Evolutionary conservation across 441 rosid genomes (phyloP).

Genomic region (Brassica hybrid): DNA sequence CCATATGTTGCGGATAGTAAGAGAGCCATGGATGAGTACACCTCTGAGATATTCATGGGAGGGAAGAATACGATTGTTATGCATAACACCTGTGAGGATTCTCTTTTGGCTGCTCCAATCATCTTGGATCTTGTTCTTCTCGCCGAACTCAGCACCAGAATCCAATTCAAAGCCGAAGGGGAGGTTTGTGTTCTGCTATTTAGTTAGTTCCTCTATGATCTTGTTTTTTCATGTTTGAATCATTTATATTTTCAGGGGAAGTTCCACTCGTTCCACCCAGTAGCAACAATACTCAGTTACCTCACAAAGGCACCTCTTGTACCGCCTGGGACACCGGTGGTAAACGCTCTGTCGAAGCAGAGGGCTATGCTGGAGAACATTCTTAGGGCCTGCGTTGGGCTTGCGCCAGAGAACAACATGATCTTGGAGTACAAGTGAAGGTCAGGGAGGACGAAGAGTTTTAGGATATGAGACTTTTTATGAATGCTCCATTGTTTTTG

Average conservation of each 20-base stretch:
- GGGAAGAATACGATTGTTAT: slow-evolving; percentile 87
- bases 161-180: slow-evolving; percentile 83
- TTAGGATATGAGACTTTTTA: background rate
- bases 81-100: slow-evolving; percentile 96
- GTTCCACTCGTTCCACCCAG: slow-evolving; percentile 96
- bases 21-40: slow-evolving; percentile 98
- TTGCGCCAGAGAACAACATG: slow-evolving; percentile 98
- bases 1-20: slow-evolving; percentile 96
- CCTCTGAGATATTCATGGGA: slow-evolving; percentile 97
- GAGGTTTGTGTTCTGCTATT: slow-evolving; percentile 59
- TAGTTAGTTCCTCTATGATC: background rate
- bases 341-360: slow-evolving; percentile 94
- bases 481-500: too few species aligned
- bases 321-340: slow-evolving; percentile 96
- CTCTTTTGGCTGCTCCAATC: slow-evolving; percentile 96
- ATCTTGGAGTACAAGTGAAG: slow-evolving; percentile 87
- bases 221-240: background rate
- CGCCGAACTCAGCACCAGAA: slow-evolving; percentile 91
- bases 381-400: slow-evolving; percentile 87
- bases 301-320: slow-evolving; percentile 97
- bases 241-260: slow-evolving; percentile 57
- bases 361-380: slow-evolving; percentile 97
- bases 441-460: background rate
- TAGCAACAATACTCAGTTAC: slow-evolving; percentile 96
- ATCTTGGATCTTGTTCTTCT: slow-evolving; percentile 94